These are phyloP conservation scores for Miscanthus lutarioriparius DNA, from an alignment of 176 grass and related monocot genomes.

Conservation along the genomic window DNA sequence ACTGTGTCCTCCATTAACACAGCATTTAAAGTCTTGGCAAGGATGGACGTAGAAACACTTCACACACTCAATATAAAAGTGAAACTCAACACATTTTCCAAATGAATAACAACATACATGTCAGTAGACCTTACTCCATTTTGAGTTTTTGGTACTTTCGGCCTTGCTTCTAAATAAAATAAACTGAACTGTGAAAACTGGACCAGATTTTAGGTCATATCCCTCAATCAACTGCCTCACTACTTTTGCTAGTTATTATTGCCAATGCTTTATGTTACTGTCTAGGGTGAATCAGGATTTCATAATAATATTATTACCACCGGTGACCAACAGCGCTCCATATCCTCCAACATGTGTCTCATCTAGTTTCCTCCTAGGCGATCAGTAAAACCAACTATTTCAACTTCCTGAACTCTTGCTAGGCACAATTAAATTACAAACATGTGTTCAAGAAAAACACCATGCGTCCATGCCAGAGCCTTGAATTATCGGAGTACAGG, in stretches of 20 bases:
- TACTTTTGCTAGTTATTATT: slow-evolving; percentile 1
- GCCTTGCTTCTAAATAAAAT: slow-evolving; percentile 15
- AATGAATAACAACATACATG: neutral
- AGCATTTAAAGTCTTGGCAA: neutral
- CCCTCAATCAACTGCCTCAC: neutral
- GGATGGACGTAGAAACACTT: slow-evolving; percentile 7
- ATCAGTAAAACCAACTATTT: neutral
- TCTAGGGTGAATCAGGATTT: neutral
- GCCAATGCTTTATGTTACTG: neutral
- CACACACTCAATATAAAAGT: neutral
- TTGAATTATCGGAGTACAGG: neutral
- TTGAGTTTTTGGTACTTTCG: slow-evolving; percentile 4
- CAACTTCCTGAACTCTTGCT: neutral
- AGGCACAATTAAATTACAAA: neutral
- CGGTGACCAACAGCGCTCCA: neutral
- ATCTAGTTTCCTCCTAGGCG: neutral
- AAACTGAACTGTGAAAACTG: neutral
- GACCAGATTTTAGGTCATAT: neutral
- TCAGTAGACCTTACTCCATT: neutral
- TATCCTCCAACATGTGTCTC: neutral
- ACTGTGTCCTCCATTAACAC: neutral
- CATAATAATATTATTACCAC: neutral
- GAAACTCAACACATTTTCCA: neutral
- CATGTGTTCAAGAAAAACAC: neutral
- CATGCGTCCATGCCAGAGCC: neutral